phyloP scores from a whole-genome alignment of 2,329 filamentous ascomycete genomes.

The Colletotrichum sp. region DNA sequence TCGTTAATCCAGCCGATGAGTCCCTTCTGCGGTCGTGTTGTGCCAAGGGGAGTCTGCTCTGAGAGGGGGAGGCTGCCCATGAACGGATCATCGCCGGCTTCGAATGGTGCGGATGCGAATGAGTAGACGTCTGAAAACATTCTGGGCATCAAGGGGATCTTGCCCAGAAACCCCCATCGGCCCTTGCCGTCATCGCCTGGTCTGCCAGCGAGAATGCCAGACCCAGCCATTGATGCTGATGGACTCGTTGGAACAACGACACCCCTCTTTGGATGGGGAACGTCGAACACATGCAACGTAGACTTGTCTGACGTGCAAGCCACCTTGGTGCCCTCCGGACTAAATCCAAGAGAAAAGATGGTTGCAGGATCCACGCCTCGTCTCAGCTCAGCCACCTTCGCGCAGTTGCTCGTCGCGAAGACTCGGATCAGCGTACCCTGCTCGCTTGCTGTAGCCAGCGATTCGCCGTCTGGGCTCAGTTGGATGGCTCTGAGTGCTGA shows the following conservation, averaged over 20 bases:
- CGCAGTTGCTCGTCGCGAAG: constrained; percentile 81
- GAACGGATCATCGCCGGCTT: constrained; percentile 76
- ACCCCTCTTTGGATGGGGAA: constrained; percentile 63
- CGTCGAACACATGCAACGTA: constrained; percentile 92
- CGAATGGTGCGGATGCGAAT: constrained; percentile 80
- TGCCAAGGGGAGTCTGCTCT: constrained; percentile 52
- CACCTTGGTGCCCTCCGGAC: constrained; percentile 77
- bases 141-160: constrained; percentile 82
- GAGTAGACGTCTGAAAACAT: constrained; percentile 92
- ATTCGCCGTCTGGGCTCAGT: constrained; percentile 78
- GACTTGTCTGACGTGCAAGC: constrained; percentile 97
- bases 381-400: constrained; percentile 82
- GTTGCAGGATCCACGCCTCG: constrained; percentile 87
- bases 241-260: constrained; percentile 16
- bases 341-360: constrained; percentile 88
- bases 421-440: constrained; percentile 88
- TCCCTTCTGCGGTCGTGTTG: constrained; percentile 74
- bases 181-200: constrained; percentile 59
- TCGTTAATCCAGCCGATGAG: constrained; percentile 85
- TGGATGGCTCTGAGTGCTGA: constrained; percentile 79
- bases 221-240: constrained; percentile 25
- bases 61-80: constrained; percentile 48
- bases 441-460: constrained; percentile 90
- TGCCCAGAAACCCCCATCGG: constrained; percentile 87
- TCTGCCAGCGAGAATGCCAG: constrained; percentile 26